Conservation (phyloP, 1,284 basidiomycete genomes). For the Somion occarium region DNA sequence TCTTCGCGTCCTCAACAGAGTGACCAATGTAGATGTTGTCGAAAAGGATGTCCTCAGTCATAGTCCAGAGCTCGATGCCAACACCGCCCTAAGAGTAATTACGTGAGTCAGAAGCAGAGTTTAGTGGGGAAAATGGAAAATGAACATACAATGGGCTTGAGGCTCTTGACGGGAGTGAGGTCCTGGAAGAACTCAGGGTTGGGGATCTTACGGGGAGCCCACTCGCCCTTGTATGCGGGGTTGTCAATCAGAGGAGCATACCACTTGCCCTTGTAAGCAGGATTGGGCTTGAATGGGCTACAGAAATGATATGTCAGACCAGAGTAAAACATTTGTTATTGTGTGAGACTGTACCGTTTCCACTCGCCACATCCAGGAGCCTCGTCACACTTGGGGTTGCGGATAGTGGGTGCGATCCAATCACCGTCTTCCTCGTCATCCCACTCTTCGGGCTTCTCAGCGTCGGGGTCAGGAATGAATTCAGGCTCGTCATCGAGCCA, state of each 20-base stretch:
- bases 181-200: slow-evolving; percentile 97
- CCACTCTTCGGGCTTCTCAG: slow-evolving; percentile 99
- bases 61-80: slow-evolving; percentile 97
- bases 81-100: slow-evolving; percentile 67
- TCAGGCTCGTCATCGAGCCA: slow-evolving; percentile 92
- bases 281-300: slow-evolving; percentile 88
- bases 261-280: slow-evolving; percentile 96
- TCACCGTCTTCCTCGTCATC: slow-evolving; percentile 99
- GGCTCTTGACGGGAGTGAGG: slow-evolving; percentile 74
- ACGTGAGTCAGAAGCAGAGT: slow-evolving; percentile 7
- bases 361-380: slow-evolving; percentile 94
- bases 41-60: slow-evolving; percentile 97
- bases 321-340: slow-evolving; percentile 16
- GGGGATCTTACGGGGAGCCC: slow-evolving; percentile 87
- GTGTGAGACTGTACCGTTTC: too few species aligned
- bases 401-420: slow-evolving; percentile 88
- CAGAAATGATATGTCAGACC: slow-evolving; percentile 37
- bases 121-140: slow-evolving; percentile 6
- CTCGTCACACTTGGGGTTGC: slow-evolving; percentile 87
- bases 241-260: slow-evolving; percentile 91
- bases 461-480: slow-evolving; percentile 86
- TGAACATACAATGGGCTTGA: slow-evolving; percentile 72
- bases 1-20: slow-evolving; percentile 78
- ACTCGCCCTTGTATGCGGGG: slow-evolving; percentile 95
- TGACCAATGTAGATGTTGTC: slow-evolving; percentile 94